phyloP scores from a whole-genome alignment of 2,329 filamentous ascomycete genomes.

The Venturia asperata region DNA sequence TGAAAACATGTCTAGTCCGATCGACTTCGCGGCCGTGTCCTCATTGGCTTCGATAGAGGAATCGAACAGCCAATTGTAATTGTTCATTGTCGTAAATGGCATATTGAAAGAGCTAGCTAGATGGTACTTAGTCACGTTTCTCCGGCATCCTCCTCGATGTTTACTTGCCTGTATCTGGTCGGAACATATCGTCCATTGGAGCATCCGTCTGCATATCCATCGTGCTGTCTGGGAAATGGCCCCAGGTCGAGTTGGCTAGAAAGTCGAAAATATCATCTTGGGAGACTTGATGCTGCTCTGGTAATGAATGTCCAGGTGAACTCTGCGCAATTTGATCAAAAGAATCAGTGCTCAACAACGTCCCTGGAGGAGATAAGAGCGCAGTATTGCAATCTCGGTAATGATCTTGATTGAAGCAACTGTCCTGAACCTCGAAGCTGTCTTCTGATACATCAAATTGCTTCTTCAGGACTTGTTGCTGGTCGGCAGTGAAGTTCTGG shows the following conservation, averaged over 20 bases:
- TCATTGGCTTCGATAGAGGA: conserved; percentile 34
- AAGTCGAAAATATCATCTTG: conserved; percentile 26
- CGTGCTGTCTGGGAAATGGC: conserved; percentile 24
- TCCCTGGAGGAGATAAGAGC: conserved; percentile 4
- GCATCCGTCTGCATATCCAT: conserved; percentile 27
- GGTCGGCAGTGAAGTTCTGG: conserved; percentile 8
- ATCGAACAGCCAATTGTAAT: conserved; percentile 58
- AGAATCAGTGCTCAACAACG: background rate
- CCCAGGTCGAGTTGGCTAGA: conserved; percentile 27
- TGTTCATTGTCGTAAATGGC: conserved; percentile 55
- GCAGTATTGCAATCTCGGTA: background rate
- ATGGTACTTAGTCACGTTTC: conserved; percentile 4
- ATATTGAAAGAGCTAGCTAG: conserved; percentile 56
- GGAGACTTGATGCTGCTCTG: background rate
- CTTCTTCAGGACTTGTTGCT: background rate
- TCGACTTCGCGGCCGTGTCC: conserved; percentile 20
- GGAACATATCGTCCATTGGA: conserved; percentile 49
- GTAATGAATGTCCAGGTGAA: background rate
- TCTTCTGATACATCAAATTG: background rate
- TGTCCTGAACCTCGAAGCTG: background rate
- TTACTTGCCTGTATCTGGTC: conserved; percentile 47
- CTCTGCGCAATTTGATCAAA: conserved; percentile 8
- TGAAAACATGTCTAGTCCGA: background rate
- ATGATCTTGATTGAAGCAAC: background rate
- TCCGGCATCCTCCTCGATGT: conserved; percentile 13